Percentiles rank a stretch among this genome's conserved stretches.
Conservation (phyloP, 2,329 filamentous ascomycete genomes). For the Colletotrichum nymphaeae region DNA sequence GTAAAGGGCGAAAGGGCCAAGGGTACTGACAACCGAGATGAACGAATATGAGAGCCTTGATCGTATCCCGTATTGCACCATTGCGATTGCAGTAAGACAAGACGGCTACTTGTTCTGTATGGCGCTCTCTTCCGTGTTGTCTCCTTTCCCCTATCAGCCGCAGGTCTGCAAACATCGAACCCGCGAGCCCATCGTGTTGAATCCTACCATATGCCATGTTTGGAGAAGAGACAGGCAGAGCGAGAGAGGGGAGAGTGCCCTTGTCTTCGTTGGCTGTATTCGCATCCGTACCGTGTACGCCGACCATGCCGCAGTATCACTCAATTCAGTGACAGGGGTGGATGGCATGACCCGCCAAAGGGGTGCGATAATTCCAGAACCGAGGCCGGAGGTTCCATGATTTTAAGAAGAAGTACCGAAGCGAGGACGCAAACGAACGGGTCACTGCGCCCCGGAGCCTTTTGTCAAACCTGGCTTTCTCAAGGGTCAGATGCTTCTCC, state of each 20-base stretch:
- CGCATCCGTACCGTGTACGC: not conserved
- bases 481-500: not conserved
- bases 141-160: not conserved
- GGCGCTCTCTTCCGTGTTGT: not conserved
- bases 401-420: not conserved
- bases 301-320: not conserved
- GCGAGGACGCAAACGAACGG: not conserved
- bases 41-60: not conserved
- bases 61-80: not conserved
- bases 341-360: not conserved
- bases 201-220: too few relatives aligned
- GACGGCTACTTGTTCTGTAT: too few relatives aligned
- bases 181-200: too few relatives aligned
- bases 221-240: not conserved
- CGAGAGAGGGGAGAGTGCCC: not conserved
- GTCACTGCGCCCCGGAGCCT: not conserved
- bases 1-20: too few relatives aligned
- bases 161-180: too few relatives aligned
- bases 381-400: conserved; percentile 3
- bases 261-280: not conserved
- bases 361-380: not conserved
- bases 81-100: not conserved
- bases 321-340: not conserved
- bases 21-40: not conserved
- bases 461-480: not conserved